A percentile compares a stretch with the other conserved stretches of the same genome.
Evolutionary conservation across 345 rosid species (phyloP).

Genomic region (Toxicodendron radicans): DNA sequence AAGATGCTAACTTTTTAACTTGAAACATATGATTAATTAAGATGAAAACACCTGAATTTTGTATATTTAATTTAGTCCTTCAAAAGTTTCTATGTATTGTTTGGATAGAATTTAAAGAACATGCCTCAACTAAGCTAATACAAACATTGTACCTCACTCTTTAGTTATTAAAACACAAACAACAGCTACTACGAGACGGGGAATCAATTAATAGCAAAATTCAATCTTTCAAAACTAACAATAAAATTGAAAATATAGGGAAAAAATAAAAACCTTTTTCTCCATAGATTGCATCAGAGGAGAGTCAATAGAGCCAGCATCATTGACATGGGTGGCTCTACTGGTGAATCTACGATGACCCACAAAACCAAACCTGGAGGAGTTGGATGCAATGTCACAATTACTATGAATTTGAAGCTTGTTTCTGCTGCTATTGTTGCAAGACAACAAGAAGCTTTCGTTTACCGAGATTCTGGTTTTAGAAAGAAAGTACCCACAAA

Average conservation of each 20-base stretch:
- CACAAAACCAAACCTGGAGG: slow-evolving; percentile 32
- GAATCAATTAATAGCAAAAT: no score
- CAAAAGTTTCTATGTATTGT: background rate
- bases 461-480: slow-evolving; percentile 8
- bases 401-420: slow-evolving; percentile 23
- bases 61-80: background rate
- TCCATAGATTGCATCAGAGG: slow-evolving; percentile 93
- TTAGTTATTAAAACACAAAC: no score
- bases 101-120: background rate
- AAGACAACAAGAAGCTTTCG: slow-evolving; percentile 19
- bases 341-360: slow-evolving; percentile 42
- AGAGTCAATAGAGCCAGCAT: slow-evolving; percentile 80
- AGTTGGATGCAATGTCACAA: slow-evolving; percentile 19
- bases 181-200: no score
- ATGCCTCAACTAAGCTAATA: background rate
- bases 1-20: no score
- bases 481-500: slow-evolving; percentile 19
- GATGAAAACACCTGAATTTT: background rate
- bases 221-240: no score
- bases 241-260: background rate
- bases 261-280: slow-evolving; percentile 55
- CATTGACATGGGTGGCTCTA: slow-evolving; percentile 68
- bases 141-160: background rate
- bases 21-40: background rate
- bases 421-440: slow-evolving; percentile 14